Conservation (phyloP, 352 stramenopile genomes). For the Thalassiosira livingstoniorum region DNA sequence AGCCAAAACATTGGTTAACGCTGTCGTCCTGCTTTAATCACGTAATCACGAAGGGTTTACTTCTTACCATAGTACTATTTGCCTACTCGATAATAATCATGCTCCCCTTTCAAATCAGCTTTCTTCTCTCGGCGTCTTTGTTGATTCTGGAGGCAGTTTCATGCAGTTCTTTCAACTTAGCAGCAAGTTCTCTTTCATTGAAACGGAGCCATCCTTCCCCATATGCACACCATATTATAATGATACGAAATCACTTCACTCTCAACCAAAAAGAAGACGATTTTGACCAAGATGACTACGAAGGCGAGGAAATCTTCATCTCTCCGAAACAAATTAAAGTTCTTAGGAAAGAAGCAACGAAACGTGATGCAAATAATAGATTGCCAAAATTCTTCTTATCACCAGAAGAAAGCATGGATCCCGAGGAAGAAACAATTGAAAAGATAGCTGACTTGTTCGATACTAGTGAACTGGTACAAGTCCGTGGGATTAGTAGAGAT, state of each 20-base stretch:
- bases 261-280: not conserved
- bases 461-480: slow-evolving; percentile 52
- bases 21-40: too few species aligned
- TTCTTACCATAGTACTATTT: too few species aligned
- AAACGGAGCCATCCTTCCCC: too few species aligned
- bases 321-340: slow-evolving; percentile 48
- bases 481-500: slow-evolving; percentile 44
- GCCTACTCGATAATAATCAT: too few species aligned
- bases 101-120: too few species aligned
- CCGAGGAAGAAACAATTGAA: slow-evolving; percentile 34
- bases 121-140: too few species aligned
- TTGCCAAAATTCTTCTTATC: slow-evolving; percentile 39
- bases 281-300: slow-evolving; percentile 25
- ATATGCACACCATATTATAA: too few species aligned
- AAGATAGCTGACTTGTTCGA: slow-evolving; percentile 42
- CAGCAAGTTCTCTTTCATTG: too few species aligned
- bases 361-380: slow-evolving; percentile 38
- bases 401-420: slow-evolving; percentile 29
- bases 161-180: too few species aligned
- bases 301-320: slow-evolving; percentile 42
- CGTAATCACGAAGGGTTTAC: too few species aligned
- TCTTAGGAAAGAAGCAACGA: slow-evolving; percentile 53
- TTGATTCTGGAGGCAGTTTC: too few species aligned
- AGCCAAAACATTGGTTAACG: too few species aligned
- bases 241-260: not conserved